Conservation (phyloP, 202 grass and related monocot genomes). For the Panicum virgatum region DNA sequence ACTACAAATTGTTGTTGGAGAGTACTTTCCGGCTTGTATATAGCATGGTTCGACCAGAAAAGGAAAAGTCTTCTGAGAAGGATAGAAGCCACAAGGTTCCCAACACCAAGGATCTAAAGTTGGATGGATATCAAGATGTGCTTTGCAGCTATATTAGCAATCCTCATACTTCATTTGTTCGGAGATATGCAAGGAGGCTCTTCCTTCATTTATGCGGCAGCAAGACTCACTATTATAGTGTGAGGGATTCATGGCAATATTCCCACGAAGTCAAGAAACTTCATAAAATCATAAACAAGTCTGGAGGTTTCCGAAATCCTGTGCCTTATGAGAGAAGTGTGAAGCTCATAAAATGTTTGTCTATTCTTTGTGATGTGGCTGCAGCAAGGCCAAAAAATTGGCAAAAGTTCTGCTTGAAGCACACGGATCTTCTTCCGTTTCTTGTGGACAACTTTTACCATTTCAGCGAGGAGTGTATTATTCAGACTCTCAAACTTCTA, state of each 20-base stretch:
- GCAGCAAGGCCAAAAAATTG: conserved; percentile 93
- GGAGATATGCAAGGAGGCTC: conserved; percentile 95
- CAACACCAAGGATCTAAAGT: conserved; percentile 81
- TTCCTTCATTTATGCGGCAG: conserved; percentile 98
- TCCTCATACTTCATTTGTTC: conserved; percentile 90
- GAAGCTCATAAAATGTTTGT: conserved; percentile 95
- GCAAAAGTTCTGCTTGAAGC: conserved; percentile 98
- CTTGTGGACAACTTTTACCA: conserved; percentile 83
- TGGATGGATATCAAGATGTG: conserved; percentile 96
- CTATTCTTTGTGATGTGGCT: conserved; percentile 80
- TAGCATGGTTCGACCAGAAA: conserved; percentile 96
- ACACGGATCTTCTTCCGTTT: conserved; percentile 80
- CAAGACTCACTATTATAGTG: conserved; percentile 94
- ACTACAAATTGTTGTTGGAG: conserved; percentile 89
- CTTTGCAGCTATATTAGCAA: conserved; percentile 99
- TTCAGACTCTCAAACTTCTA: conserved; percentile 93
- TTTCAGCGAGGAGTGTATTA: conserved; percentile 94
- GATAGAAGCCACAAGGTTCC: conserved; percentile 73
- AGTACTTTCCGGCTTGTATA: conserved; percentile 96
- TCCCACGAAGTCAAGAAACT: conserved; percentile 91
- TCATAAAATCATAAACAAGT: conserved; percentile 84
- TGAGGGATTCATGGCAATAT: conserved; percentile 91
- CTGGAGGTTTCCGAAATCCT: conserved; percentile 84
- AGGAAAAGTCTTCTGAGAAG: conserved; percentile 84
- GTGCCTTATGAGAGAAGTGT: conserved; percentile 96